Percentiles rank a stretch among this genome's conserved stretches.
Evolutionary conservation across 116 monocot genomes (phyloP).

Genomic region (Cymodocea nodosa): DNA sequence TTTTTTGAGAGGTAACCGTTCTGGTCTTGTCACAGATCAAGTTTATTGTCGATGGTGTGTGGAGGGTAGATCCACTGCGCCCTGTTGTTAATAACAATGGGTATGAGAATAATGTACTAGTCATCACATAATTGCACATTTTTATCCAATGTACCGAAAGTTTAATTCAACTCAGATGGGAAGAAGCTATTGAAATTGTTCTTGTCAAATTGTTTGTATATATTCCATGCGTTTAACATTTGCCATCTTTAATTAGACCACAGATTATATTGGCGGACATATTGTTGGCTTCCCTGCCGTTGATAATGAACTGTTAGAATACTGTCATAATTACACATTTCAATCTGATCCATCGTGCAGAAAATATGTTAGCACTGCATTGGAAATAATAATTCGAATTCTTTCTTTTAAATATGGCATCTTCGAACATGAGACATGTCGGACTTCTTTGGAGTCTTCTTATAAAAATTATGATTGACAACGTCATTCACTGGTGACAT

Average conservation of each 20-base stretch:
- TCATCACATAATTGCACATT: constrained; percentile 22
- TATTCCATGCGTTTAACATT: not conserved
- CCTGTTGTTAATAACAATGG: constrained; percentile 44
- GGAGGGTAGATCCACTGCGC: constrained; percentile 65
- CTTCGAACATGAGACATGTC: too few relatives aligned
- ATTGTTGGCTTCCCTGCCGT: not conserved
- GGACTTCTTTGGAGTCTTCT: too few relatives aligned
- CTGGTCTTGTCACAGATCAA: constrained; percentile 52
- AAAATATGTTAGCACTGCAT: not conserved
- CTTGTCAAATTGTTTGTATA: not conserved
- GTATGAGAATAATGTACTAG: constrained; percentile 69
- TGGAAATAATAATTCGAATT: not conserved
- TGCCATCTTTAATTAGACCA: not conserved
- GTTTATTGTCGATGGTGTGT: constrained; percentile 87
- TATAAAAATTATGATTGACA: too few relatives aligned
- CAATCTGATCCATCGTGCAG: not conserved
- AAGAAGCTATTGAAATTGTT: not conserved
- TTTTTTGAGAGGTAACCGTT: too few relatives aligned
- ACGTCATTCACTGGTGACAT: too few relatives aligned
- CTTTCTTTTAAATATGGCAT: not conserved
- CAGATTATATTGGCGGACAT: not conserved
- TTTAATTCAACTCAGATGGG: not conserved
- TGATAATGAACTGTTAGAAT: constrained; percentile 35
- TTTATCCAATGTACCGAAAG: not conserved
- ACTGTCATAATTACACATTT: constrained; percentile 46